Evolutionary conservation across 176 grass and related monocot genomes (phyloP).

Genomic region (Luzula sylvatica): DNA sequence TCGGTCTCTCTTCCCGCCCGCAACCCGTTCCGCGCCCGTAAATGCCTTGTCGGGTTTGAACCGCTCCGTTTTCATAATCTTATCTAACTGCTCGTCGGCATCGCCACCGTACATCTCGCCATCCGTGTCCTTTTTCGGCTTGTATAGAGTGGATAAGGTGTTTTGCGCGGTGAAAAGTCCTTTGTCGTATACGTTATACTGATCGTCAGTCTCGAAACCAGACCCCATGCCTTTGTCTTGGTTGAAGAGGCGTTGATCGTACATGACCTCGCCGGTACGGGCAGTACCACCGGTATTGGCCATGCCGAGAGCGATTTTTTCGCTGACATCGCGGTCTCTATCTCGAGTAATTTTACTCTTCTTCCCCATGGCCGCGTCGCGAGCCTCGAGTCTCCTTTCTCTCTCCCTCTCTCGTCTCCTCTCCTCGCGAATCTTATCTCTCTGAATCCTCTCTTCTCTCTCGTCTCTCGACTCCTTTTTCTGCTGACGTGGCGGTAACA

Average conservation of each 20-base stretch:
- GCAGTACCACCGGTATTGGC: slow-evolving; percentile 51
- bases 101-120: slow-evolving; percentile 65
- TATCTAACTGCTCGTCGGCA: slow-evolving; percentile 17
- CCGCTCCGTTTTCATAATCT: slow-evolving; percentile 30
- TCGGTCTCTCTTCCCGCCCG: slow-evolving; percentile 49
- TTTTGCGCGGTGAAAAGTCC: slow-evolving; percentile 69
- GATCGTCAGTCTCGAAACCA: slow-evolving; percentile 79
- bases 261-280: slow-evolving; percentile 81
- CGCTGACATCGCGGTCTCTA: slow-evolving; percentile 80
- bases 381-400: slow-evolving; percentile 79
- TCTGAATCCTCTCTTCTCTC: slow-evolving; percentile 73
- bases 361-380: slow-evolving; percentile 71
- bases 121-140: slow-evolving; percentile 88
- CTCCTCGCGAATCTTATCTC: slow-evolving; percentile 84
- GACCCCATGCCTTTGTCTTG: slow-evolving; percentile 99
- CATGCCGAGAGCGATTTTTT: slow-evolving; percentile 96
- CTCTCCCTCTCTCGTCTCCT: slow-evolving; percentile 79
- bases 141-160: slow-evolving; percentile 61
- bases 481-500: slow-evolving; percentile 34
- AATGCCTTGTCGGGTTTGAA: slow-evolving; percentile 30
- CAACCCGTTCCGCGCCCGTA: slow-evolving; percentile 13
- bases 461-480: slow-evolving; percentile 66
- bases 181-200: slow-evolving; percentile 88
- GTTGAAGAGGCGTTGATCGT: slow-evolving; percentile 93
- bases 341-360: slow-evolving; percentile 92